Conservation (phyloP, 768 basidiomycete genomes). For the Cyclocybe aegerita region DNA sequence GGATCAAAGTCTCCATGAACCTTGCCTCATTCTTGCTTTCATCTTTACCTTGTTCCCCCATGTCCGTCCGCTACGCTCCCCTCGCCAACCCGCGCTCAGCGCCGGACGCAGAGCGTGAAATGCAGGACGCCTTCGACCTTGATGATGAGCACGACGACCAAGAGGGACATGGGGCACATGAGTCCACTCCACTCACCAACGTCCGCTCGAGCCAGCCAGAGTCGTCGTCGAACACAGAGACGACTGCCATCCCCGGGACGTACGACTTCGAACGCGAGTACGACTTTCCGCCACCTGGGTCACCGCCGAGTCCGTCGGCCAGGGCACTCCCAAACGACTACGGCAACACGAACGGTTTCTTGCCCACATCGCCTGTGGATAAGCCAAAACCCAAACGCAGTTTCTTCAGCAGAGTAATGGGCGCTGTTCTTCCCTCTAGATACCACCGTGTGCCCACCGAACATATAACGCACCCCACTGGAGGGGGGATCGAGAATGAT, state of each 20-base stretch:
- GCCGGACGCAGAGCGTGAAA: conserved; percentile 54
- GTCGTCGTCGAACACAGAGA: conserved; percentile 11
- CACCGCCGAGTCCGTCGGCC: conserved; percentile 62
- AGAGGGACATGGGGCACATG: conserved; percentile 39
- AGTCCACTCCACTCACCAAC: conserved; percentile 38
- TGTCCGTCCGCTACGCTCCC: conserved; percentile 53
- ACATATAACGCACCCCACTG: conserved; percentile 35
- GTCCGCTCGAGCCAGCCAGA: conserved; percentile 6
- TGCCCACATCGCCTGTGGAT: conserved; percentile 50
- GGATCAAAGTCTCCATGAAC: not conserved
- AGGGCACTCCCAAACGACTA: conserved; percentile 62
- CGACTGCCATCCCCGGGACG: conserved; percentile 37
- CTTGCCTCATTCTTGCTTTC: conserved; percentile 5
- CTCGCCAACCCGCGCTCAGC: conserved; percentile 48
- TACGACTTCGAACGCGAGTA: conserved; percentile 86
- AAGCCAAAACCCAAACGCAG: conserved; percentile 40
- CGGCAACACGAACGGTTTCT: conserved; percentile 70
- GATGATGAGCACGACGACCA: conserved; percentile 56
- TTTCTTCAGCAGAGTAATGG: conserved; percentile 58
- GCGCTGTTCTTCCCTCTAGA: conserved; percentile 63
- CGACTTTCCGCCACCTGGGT: conserved; percentile 77
- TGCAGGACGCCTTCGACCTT: conserved; percentile 76
- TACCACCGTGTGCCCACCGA: conserved; percentile 54
- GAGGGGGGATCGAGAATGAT: conserved; percentile 80
- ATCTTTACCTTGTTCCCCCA: conserved; percentile 17